phyloP scores from a whole-genome alignment of 768 basidiomycete genomes.

The Termitomyces titanicus region DNA sequence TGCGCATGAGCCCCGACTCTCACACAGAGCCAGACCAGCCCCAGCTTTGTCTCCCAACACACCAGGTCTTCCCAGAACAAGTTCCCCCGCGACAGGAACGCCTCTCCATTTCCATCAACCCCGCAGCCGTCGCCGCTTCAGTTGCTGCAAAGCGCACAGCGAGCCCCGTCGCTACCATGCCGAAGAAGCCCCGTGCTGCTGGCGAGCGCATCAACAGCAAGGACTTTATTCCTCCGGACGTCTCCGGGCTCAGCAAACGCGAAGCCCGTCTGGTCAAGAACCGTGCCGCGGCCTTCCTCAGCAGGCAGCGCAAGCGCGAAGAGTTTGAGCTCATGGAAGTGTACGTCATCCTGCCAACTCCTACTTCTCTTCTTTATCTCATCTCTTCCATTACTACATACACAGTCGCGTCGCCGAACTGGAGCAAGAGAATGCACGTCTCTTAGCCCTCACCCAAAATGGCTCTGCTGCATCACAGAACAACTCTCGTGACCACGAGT shows the following conservation, averaged over 20 bases:
- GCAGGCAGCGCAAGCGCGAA: slow-evolving; percentile 86
- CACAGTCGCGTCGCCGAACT: slow-evolving; percentile 77
- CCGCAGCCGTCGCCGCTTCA: slow-evolving; percentile 21
- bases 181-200: slow-evolving; percentile 40
- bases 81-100: slow-evolving; percentile 30
- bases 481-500: slow-evolving; percentile 29
- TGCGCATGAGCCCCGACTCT: slow-evolving; percentile 43
- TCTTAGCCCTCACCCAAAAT: slow-evolving; percentile 55
- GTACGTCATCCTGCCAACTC: slow-evolving; percentile 45
- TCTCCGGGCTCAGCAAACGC: slow-evolving; percentile 83
- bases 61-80: slow-evolving; percentile 55
- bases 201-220: slow-evolving; percentile 60
- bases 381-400: slow-evolving; percentile 20
- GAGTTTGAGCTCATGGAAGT: slow-evolving; percentile 90
- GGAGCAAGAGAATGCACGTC: slow-evolving; percentile 79
- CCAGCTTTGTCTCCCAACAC: slow-evolving; percentile 62
- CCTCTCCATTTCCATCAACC: slow-evolving; percentile 31
- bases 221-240: slow-evolving; percentile 87
- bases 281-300: slow-evolving; percentile 88
- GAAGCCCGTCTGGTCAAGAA: slow-evolving; percentile 92
- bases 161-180: slow-evolving; percentile 32
- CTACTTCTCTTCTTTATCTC: neutral
- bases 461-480: slow-evolving; percentile 24
- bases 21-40: slow-evolving; percentile 37
- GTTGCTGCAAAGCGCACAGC: slow-evolving; percentile 42